A percentile compares a stretch with the other conserved stretches of the same genome.
Evolutionary conservation across 2,329 filamentous ascomycete species (phyloP).

Genomic region (Calonectria fujianensis): DNA sequence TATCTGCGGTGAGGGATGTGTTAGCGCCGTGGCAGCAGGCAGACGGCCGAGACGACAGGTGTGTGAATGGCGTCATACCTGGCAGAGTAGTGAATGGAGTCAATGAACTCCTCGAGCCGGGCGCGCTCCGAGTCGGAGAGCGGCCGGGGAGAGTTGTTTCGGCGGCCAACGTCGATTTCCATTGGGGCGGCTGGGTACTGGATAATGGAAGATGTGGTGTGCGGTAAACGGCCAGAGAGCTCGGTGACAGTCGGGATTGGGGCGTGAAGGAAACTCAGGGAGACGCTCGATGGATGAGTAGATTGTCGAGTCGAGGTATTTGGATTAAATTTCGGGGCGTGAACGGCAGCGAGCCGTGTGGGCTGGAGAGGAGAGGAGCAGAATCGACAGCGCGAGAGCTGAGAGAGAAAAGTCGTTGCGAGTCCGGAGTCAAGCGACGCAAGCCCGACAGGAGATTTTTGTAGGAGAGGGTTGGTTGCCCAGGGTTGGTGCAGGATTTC

Average conservation of each 20-base stretch:
- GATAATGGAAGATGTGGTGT: conserved; percentile 17
- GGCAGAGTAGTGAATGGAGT: conserved; percentile 95
- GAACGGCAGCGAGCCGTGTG: conserved; percentile 2
- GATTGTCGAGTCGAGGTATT: conserved; percentile 22
- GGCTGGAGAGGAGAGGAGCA: background rate
- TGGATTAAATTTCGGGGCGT: conserved; percentile 17
- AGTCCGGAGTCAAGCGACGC: conserved; percentile 48
- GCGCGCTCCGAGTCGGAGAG: conserved; percentile 88
- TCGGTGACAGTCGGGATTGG: background rate
- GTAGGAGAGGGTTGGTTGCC: conserved; percentile 49
- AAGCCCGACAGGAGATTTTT: conserved; percentile 47
- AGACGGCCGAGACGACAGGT: conserved; percentile 51
- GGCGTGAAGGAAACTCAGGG: background rate
- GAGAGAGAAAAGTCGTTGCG: conserved; percentile 24
- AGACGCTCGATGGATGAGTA: background rate
- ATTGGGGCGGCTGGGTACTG: conserved; percentile 54
- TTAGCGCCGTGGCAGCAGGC: conserved; percentile 11
- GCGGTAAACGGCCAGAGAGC: background rate
- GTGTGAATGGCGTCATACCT: conserved; percentile 71
- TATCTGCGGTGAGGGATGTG: conserved; percentile 76
- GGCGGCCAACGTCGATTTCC: conserved; percentile 86
- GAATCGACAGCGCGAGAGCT: background rate
- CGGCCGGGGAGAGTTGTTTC: conserved; percentile 89
- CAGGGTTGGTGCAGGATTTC: conserved; percentile 54
- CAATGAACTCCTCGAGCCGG: conserved; percentile 91